Conservation (phyloP, 345 rosid genomes). For the Salix caprea region DNA sequence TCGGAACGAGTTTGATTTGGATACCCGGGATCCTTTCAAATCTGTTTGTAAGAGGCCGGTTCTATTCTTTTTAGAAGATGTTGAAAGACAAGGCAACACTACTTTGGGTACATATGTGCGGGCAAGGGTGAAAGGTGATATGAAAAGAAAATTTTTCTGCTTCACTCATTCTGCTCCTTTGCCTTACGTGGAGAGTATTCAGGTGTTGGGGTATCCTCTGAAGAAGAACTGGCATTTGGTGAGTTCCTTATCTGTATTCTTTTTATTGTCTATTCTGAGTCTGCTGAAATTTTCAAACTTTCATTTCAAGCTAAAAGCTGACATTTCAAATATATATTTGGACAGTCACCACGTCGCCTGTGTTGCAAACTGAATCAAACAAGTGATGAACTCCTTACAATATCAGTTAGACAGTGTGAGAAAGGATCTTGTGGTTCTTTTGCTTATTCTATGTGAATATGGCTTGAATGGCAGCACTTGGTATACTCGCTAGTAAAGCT, state of each 20-base stretch:
- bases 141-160: slow-evolving; percentile 70
- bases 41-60: slow-evolving; percentile 57
- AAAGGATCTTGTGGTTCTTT: slow-evolving; percentile 46
- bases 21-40: slow-evolving; percentile 53
- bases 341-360: slow-evolving; percentile 69
- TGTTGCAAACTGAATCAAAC: slow-evolving; percentile 65
- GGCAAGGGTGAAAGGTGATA: slow-evolving; percentile 46
- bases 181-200: slow-evolving; percentile 49
- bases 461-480: slow-evolving; percentile 17
- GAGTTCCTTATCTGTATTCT: slow-evolving; percentile 14
- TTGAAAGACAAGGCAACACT: slow-evolving; percentile 38
- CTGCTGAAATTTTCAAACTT: not conserved
- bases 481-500: slow-evolving; percentile 1
- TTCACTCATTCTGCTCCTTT: slow-evolving; percentile 61
- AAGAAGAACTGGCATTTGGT: slow-evolving; percentile 81
- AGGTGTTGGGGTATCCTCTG: slow-evolving; percentile 52
- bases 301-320: not conserved
- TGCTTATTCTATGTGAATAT: slow-evolving; percentile 38
- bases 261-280: not conserved
- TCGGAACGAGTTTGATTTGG: slow-evolving; percentile 72
- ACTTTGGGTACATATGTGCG: slow-evolving; percentile 55
- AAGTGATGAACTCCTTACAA: slow-evolving; percentile 41
- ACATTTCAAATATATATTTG: slow-evolving; percentile 5
- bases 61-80: slow-evolving; percentile 52
- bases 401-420: slow-evolving; percentile 67